A percentile compares a stretch with the other conserved stretches of the same genome.
Evolutionary conservation across 805 yeast genomes (phyloP).

Genomic region (Cephaloascus albidus): DNA sequence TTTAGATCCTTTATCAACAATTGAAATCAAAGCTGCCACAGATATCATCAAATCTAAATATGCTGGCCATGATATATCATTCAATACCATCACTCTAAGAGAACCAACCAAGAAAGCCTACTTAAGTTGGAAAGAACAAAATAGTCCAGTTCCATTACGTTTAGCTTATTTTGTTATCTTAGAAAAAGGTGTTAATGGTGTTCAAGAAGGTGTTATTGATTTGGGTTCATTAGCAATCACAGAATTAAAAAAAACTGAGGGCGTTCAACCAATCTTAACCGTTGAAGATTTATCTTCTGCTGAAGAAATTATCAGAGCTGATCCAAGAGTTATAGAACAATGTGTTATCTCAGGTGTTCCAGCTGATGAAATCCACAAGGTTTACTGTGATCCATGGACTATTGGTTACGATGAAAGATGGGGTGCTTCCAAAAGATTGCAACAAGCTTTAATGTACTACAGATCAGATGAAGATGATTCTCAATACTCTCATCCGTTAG

Average conservation of each 20-base stretch:
- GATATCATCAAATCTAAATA: constrained; percentile 38
- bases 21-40: constrained; percentile 54
- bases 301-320: constrained; percentile 59
- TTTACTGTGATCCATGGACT: constrained; percentile 65
- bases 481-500: constrained; percentile 67
- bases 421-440: constrained; percentile 68
- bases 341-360: constrained; percentile 65
- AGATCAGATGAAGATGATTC: constrained; percentile 71
- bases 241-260: constrained; percentile 38
- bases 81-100: constrained; percentile 62
- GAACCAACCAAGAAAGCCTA: constrained; percentile 63
- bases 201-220: constrained; percentile 66
- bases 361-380: constrained; percentile 46
- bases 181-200: constrained; percentile 48
- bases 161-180: constrained; percentile 58
- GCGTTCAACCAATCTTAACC: constrained; percentile 69
- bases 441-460: constrained; percentile 76
- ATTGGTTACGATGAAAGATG: constrained; percentile 70
- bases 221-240: constrained; percentile 37
- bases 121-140: constrained; percentile 55
- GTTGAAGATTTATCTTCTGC: constrained; percentile 55
- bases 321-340: constrained; percentile 65
- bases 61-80: constrained; percentile 34
- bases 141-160: constrained; percentile 58
- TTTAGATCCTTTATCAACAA: constrained; percentile 59